Evolutionary conservation across 192 early-diverging fungal species (phyloP).

Genomic region (Backusella sp.): DNA sequence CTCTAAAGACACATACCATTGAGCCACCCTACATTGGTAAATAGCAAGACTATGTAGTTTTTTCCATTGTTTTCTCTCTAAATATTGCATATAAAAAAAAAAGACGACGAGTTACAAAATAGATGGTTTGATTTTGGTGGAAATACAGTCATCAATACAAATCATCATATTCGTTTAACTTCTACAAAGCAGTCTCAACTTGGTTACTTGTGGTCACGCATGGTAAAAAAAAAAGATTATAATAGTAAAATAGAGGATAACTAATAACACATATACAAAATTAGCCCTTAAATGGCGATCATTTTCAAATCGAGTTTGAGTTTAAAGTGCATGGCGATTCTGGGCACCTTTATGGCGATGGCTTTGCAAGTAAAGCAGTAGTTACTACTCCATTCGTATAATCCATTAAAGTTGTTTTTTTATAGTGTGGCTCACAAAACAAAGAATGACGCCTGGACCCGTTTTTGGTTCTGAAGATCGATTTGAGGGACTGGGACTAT

Average conservation of each 20-base stretch:
- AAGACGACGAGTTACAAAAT: conserved; percentile 72
- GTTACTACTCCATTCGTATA: no score
- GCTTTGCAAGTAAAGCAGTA: conserved; percentile 68
- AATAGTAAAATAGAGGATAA: background rate
- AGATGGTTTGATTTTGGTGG: conserved; percentile 97
- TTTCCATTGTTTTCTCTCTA: background rate
- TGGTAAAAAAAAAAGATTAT: conserved; percentile 35
- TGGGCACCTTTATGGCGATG: conserved; percentile 84
- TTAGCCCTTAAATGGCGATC: conserved; percentile 59
- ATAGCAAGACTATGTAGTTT: background rate
- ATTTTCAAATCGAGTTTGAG: conserved; percentile 91
- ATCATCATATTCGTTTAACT: conserved; percentile 83
- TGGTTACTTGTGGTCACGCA: conserved; percentile 79
- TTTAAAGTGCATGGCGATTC: conserved; percentile 81
- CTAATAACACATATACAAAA: conserved; percentile 16
- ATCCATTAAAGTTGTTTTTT: no score
- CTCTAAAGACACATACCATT: background rate
- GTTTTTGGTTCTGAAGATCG: conserved; percentile 87
- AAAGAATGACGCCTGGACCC: conserved; percentile 68
- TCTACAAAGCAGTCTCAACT: conserved; percentile 72
- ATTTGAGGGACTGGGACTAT: conserved; percentile 90
- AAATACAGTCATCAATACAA: conserved; percentile 86
- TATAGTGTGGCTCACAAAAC: conserved; percentile 80
- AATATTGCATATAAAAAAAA: background rate
- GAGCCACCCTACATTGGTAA: conserved; percentile 10